These are phyloP conservation scores for Meripilus lineatus DNA, from an alignment of 1,284 basidiomycete species.

Conservation along the genomic window DNA sequence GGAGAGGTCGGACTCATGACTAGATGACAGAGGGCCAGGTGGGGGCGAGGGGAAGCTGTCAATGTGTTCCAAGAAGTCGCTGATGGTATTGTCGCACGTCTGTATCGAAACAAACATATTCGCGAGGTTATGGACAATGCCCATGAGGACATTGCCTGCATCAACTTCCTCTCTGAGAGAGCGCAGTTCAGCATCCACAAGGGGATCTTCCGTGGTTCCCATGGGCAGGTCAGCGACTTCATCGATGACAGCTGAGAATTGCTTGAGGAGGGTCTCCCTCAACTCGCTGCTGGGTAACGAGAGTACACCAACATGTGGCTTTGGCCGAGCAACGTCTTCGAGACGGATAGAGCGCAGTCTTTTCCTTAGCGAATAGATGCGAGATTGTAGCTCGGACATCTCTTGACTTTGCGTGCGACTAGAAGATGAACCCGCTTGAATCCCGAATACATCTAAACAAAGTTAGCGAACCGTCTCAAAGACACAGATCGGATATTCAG, in stretches of 20 bases:
- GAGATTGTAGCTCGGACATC: constrained; percentile 23
- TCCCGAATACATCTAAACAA: constrained; percentile 52
- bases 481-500: neutral
- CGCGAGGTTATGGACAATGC: constrained; percentile 47
- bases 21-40: constrained; percentile 44
- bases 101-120: constrained; percentile 43
- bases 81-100: constrained; percentile 67
- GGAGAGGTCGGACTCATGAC: constrained; percentile 36
- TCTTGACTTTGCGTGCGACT: constrained; percentile 20
- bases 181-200: constrained; percentile 50
- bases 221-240: constrained; percentile 46
- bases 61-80: constrained; percentile 76
- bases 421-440: constrained; percentile 31
- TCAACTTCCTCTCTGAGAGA: too few relatives aligned
- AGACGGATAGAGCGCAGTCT: constrained; percentile 59
- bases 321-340: constrained; percentile 46
- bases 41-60: constrained; percentile 68
- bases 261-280: constrained; percentile 37
- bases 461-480: neutral
- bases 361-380: constrained; percentile 40
- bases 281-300: constrained; percentile 49
- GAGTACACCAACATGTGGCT: constrained; percentile 31
- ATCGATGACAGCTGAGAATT: constrained; percentile 41
- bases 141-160: too few relatives aligned
- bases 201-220: constrained; percentile 31